These are phyloP conservation scores for Russula sp. DNA, from an alignment of 768 basidiomycete genomes.

Conservation along the genomic window DNA sequence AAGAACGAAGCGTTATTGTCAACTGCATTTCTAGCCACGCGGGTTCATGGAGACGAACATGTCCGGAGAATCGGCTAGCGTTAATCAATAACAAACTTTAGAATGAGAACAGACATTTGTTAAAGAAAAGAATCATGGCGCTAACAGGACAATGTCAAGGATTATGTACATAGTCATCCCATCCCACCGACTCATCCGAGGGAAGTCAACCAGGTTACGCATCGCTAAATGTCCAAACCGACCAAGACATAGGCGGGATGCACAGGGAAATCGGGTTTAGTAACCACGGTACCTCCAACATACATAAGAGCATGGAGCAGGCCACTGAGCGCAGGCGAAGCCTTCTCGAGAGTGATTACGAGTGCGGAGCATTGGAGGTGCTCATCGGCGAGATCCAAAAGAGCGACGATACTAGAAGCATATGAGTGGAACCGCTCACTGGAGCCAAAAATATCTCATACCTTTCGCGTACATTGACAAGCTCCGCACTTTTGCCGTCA, in stretches of 20 bases:
- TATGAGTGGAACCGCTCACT: background rate
- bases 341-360: conserved; percentile 72
- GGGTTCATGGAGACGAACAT: background rate
- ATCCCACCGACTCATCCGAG: background rate
- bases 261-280: conserved; percentile 69
- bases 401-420: conserved; percentile 61
- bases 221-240: conserved; percentile 61
- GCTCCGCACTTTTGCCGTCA: conserved; percentile 73
- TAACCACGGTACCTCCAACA: conserved; percentile 80
- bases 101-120: background rate
- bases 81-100: too few relatives aligned
- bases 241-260: conserved; percentile 76
- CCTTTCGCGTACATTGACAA: conserved; percentile 80
- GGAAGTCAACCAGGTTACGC: background rate
- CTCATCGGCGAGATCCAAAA: conserved; percentile 85
- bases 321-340: conserved; percentile 60
- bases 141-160: background rate
- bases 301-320: conserved; percentile 89
- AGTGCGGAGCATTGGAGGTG: conserved; percentile 69
- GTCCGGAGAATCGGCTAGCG: background rate
- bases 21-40: background rate
- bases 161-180: background rate
- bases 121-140: background rate
- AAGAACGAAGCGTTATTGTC: background rate
- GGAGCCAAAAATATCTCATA: conserved; percentile 27